Base-by-base conservation (phyloP, 2,329 filamentous ascomycete species). In the Penicillium sp. region DNA sequence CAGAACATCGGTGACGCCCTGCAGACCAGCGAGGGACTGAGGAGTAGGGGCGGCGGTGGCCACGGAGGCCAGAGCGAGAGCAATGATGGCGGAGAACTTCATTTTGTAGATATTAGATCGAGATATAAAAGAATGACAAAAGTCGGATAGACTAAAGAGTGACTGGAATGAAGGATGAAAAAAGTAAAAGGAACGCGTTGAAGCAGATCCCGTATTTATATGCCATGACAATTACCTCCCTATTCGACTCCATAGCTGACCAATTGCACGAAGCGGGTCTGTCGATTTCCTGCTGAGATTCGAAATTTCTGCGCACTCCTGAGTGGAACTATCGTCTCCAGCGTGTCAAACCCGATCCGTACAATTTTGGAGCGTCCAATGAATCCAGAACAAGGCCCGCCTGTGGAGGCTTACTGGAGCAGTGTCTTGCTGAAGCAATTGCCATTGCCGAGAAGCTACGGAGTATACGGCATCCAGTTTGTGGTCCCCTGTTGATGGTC, bases 31-130 rank as follows among this genome's bases (percentile, higher is more conserved):
- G 11, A 35, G 14, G 8, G 36, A 29, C n/a, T 27, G 25, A 5
- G 6, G 6, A 27, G 18, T 11, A 13, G 25, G 25, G 25, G 25
- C 25, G 25, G 10, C 25, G 4, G n/a, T 27, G 12, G 25, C 9
- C 9, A 27, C 25, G 10, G 25, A n/a, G 25, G 54, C 51, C 39
- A 42, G 15, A 32, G 37, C 15, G 25, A 42, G 37, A 25, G 44
- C 14, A 34, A 48, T 84, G 81, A 64, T 25, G 16, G 32, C 28
- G 22, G 43, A 35, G 20, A 43, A 44, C 45, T 46, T 48, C 45
- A 48, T 48, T 26, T 23, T 44, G 41, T 35, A 15, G 42, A 29
- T 44, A 39, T 37, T 36, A 35, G 37, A n/a, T n/a, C n/a, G n/a
- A n/a, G n/a, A n/a, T 35, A 17, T 20, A 35, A 46, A 46, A 41